Conservation (phyloP, 1,139 yeast species). For the Blastobotrys indianensis region DNA sequence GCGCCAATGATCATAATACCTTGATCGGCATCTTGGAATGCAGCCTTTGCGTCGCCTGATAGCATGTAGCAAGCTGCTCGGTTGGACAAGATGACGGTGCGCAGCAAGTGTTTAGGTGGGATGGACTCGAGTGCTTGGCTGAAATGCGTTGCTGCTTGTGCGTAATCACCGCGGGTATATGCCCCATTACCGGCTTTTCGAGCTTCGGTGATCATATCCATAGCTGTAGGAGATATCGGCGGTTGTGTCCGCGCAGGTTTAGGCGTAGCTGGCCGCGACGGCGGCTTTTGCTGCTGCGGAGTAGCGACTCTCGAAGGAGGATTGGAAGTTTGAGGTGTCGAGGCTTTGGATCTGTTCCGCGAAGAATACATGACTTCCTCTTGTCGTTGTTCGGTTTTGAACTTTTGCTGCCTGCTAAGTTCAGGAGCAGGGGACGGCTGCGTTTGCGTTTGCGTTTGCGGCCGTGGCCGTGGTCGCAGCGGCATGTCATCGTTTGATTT, state of each 20-base stretch:
- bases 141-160: slow-evolving; percentile 57
- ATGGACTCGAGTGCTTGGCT: slow-evolving; percentile 54
- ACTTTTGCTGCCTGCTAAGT: background rate
- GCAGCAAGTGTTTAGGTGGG: slow-evolving; percentile 60
- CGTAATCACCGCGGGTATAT: slow-evolving; percentile 78
- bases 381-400: background rate
- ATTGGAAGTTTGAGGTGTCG: slow-evolving; percentile 1
- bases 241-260: slow-evolving; percentile 26
- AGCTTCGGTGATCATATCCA: slow-evolving; percentile 50
- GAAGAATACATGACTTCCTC: slow-evolving; percentile 7
- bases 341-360: slow-evolving; percentile 4
- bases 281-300: slow-evolving; percentile 17
- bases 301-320: background rate
- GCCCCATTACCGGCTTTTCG: slow-evolving; percentile 56
- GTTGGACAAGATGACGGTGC: slow-evolving; percentile 69
- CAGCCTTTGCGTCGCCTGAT: slow-evolving; percentile 66
- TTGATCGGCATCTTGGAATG: slow-evolving; percentile 47
- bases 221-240: slow-evolving; percentile 32
- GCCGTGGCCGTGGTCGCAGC: background rate
- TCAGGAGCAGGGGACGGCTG: background rate
- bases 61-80: slow-evolving; percentile 65
- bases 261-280: slow-evolving; percentile 22
- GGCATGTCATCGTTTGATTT: too few relatives aligned
- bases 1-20: slow-evolving; percentile 57
- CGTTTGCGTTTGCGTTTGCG: slow-evolving; percentile 3